A percentile compares a stretch with the other conserved stretches of the same genome.
These are phyloP conservation scores for Onygenales sp. DNA, from an alignment of 2,329 filamentous ascomycete genomes.

Conservation along the genomic window DNA sequence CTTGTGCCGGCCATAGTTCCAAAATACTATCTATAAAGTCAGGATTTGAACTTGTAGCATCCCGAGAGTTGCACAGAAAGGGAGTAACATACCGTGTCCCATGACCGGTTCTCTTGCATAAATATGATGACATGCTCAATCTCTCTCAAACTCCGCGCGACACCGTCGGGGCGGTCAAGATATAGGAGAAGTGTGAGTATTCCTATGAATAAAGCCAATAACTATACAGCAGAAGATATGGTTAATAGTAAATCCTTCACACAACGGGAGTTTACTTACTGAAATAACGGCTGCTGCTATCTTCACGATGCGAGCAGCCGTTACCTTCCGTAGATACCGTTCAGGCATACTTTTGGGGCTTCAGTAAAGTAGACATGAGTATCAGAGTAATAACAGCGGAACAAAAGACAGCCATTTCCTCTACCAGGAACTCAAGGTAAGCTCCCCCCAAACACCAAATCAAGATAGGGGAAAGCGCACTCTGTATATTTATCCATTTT, in stretches of 20 bases:
- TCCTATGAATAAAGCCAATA: neutral
- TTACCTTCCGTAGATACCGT: neutral
- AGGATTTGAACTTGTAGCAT: neutral
- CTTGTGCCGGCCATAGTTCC: slow-evolving; percentile 48
- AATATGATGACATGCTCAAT: slow-evolving; percentile 50
- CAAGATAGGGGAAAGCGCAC: neutral
- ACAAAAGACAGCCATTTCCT: neutral
- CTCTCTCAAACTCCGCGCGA: slow-evolving; percentile 35
- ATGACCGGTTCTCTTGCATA: slow-evolving; percentile 44
- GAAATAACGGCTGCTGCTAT: neutral
- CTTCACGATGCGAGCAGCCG: neutral
- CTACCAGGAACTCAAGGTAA: neutral
- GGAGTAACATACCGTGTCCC: slow-evolving; percentile 23
- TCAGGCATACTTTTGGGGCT: neutral
- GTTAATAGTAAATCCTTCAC: neutral
- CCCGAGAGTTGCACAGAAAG: neutral
- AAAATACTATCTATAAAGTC: slow-evolving; percentile 36
- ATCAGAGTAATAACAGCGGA: neutral
- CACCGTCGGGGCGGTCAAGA: slow-evolving; percentile 12
- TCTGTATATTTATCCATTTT: neutral
- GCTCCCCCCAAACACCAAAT: neutral
- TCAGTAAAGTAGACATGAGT: neutral
- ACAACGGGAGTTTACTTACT: neutral
- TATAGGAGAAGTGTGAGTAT: neutral
- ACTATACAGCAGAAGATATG: neutral